A percentile compares a stretch with the other conserved stretches of the same genome.
These are phyloP conservation scores for Hyaloscypha finlandica DNA, from an alignment of 495 filamentous ascomycete species.

Conservation along the genomic window DNA sequence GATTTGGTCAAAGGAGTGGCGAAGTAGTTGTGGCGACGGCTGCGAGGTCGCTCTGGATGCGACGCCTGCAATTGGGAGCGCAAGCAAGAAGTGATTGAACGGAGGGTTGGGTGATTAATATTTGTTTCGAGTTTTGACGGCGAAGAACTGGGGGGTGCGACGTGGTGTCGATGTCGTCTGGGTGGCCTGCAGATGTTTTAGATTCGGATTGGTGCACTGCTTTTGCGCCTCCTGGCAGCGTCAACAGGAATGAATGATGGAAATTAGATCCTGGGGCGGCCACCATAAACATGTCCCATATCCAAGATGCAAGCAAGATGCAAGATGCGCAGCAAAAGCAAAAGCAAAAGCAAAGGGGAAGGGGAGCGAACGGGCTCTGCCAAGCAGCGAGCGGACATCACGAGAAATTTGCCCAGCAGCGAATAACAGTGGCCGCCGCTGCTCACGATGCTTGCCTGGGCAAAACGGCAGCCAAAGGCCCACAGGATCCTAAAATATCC, in stretches of 20 bases:
- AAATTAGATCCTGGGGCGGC: neutral
- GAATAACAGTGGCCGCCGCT: neutral
- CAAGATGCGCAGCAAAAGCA: neutral
- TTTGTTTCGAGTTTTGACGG: conserved; percentile 3
- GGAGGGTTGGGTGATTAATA: neutral
- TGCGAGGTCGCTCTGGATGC: neutral
- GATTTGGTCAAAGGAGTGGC: conserved; percentile 11
- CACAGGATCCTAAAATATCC: neutral
- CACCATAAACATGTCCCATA: neutral
- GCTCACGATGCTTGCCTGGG: neutral
- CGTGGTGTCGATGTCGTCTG: neutral
- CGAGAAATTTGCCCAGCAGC: neutral
- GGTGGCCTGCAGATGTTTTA: neutral
- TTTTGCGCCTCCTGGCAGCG: neutral
- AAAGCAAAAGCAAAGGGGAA: neutral
- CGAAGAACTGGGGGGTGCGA: neutral
- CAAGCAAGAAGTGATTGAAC: neutral
- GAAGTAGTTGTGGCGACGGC: conserved; percentile 13
- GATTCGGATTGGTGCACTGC: neutral
- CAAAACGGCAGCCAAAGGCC: neutral
- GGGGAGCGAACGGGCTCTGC: neutral
- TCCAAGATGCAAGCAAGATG: neutral
- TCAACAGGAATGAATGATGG: conserved; percentile 3
- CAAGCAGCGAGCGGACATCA: neutral
- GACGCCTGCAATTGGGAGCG: conserved; percentile 8